Evolutionary conservation across 78 protist species (phyloP).

Genomic region (Dictyostelium capitatum): DNA sequence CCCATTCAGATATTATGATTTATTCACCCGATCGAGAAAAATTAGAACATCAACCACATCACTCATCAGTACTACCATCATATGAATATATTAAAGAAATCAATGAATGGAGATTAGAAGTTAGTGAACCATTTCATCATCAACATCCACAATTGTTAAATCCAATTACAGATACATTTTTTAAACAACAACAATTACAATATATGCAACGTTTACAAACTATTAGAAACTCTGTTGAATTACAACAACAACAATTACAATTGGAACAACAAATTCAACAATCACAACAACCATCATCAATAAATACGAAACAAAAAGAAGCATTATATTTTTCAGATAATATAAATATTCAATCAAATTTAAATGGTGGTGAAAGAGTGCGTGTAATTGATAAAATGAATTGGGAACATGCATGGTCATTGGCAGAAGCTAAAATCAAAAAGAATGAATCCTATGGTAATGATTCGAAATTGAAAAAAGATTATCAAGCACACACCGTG

Average conservation of each 20-base stretch:
- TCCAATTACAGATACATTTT: constrained; percentile 29
- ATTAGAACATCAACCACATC: neutral
- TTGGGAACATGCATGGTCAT: constrained; percentile 47
- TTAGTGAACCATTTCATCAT: constrained; percentile 40
- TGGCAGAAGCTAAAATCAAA: constrained; percentile 57
- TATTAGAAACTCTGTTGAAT: neutral
- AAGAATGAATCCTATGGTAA: constrained; percentile 61
- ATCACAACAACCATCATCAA: constrained; percentile 22
- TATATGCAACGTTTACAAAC: neutral
- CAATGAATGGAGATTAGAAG: constrained; percentile 32
- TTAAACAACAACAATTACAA: constrained; percentile 24
- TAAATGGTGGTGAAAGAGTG: neutral
- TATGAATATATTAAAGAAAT: constrained; percentile 59
- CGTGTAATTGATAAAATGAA: constrained; percentile 4
- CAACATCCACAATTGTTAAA: constrained; percentile 50
- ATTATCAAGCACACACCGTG: constrained; percentile 36
- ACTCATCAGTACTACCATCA: neutral
- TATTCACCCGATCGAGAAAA: constrained; percentile 32
- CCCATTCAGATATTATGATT: constrained; percentile 24
- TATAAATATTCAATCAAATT: constrained; percentile 10
- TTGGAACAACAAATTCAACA: neutral
- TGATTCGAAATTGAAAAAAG: constrained; percentile 53
- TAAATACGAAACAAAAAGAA: neutral
- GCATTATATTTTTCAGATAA: constrained; percentile 6
- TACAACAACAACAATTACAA: neutral